Percentiles rank a stretch among this genome's conserved stretches.
phyloP scores from a whole-genome alignment of 331 rosid species.

The Quercus tomentella region DNA sequence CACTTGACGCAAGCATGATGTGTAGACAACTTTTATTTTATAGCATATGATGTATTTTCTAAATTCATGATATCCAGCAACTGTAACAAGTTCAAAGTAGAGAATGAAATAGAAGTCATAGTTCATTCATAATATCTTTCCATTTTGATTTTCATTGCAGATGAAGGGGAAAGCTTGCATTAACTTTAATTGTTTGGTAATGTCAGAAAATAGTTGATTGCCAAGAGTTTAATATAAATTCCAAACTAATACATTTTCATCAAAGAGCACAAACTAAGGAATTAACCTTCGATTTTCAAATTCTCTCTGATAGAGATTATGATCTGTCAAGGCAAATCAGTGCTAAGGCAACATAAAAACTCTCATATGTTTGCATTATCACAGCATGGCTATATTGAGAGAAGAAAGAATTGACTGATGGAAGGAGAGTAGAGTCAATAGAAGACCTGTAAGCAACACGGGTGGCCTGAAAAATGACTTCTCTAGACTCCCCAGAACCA shows the following conservation, averaged over 20 bases:
- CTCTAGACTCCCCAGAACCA: conserved; percentile 82
- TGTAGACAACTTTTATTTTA: too few relatives aligned
- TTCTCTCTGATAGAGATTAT: not conserved
- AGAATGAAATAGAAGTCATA: too few relatives aligned
- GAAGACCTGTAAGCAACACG: conserved; percentile 98
- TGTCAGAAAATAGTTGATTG: not conserved
- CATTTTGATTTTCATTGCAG: not conserved
- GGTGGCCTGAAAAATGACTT: conserved; percentile 80
- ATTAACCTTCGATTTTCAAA: not conserved
- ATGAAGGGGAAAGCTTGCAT: not conserved
- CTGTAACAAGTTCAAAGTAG: too few relatives aligned
- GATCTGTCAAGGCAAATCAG: not conserved
- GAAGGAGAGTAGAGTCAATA: conserved; percentile 2
- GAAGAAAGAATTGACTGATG: conserved; percentile 9
- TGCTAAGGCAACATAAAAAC: not conserved
- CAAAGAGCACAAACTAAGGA: not conserved
- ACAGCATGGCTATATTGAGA: not conserved
- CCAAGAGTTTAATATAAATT: not conserved
- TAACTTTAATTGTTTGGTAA: not conserved
- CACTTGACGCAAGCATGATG: too few relatives aligned
- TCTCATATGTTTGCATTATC: not conserved
- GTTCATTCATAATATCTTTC: not conserved
- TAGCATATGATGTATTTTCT: too few relatives aligned
- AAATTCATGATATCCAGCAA: too few relatives aligned
- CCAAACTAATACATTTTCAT: not conserved